phyloP scores from a whole-genome alignment of 441 rosid genomes.

The Iberis amara region DNA sequence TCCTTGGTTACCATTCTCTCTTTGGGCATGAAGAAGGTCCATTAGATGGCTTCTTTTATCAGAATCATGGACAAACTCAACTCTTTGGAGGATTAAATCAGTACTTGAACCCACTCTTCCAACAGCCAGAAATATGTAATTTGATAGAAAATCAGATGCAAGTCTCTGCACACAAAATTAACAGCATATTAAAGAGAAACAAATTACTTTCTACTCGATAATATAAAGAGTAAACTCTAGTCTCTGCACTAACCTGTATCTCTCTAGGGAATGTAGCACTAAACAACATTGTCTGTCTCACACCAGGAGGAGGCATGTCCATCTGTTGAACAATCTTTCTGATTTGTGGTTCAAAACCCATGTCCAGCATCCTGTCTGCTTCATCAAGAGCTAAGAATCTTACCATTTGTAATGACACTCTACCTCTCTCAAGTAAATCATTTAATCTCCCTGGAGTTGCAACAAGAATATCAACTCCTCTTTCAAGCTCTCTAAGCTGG shows the following conservation, averaged over 20 bases:
- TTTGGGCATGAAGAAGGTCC: slow-evolving; percentile 69
- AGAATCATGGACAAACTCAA: slow-evolving; percentile 70
- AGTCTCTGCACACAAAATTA: slow-evolving; percentile 57
- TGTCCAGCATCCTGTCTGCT: slow-evolving; percentile 44
- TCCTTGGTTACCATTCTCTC: slow-evolving; percentile 48
- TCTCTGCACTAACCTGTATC: slow-evolving; percentile 26
- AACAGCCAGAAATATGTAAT: slow-evolving; percentile 80
- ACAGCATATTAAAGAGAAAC: background rate
- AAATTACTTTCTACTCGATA: background rate
- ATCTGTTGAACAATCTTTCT: slow-evolving; percentile 40
- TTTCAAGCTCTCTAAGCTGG: slow-evolving; percentile 42
- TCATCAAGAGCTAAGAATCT: slow-evolving; percentile 39
- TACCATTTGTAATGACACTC: slow-evolving; percentile 36
- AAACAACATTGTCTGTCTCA: slow-evolving; percentile 36
- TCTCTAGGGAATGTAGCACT: slow-evolving; percentile 39
- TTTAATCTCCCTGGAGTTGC: slow-evolving; percentile 43
- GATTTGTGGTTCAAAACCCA: slow-evolving; percentile 47
- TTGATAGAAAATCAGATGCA: slow-evolving; percentile 79
- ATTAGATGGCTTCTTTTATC: slow-evolving; percentile 65
- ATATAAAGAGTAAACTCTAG: background rate
- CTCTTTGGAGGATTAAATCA: slow-evolving; percentile 87
- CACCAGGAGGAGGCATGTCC: slow-evolving; percentile 42
- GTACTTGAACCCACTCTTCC: slow-evolving; percentile 98
- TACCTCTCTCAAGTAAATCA: slow-evolving; percentile 41
- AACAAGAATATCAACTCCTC: slow-evolving; percentile 44